Base-by-base conservation (phyloP, 208 protist species). In the Strigomonas oncopelti region DNA sequence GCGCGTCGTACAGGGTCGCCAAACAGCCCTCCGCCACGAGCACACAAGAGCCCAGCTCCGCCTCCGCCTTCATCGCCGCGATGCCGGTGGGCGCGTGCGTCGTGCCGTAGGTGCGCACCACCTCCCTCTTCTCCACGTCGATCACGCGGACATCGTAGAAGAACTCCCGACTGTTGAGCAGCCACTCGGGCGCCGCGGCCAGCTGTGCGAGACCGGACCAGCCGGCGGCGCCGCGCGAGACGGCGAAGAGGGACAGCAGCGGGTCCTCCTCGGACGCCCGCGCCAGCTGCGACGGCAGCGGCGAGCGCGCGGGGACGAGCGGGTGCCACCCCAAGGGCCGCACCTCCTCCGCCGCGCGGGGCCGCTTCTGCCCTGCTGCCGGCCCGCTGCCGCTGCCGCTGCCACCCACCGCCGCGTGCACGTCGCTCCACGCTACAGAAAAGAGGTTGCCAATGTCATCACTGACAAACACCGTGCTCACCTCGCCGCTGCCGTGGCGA, bases 131-230 rank as follows among this genome's bases (percentile, higher is more conserved):
- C 25, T 25, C 65, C 20, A 73, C 64, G 54, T 92, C 88, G 9
- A 93, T 27, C 25, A 93, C 58, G 8, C 88, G 88, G 52, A 90
- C 61, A 52, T 93, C 88, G 34, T 81, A 69, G 60, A 81, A 91
- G 27, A 78, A 75, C 75, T 91, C 83, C 18, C 88, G 78, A 45
- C 65, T 81, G 53, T 74, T 84, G 18, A 84, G 55, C 3, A 91
- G 73, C 36, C 25, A 53, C 2, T 45, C 28, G n/a, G 18, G 46
- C 38, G 13, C 11, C 61, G 71, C 34, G 24, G 64, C 0, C 31
- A 72, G 61, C 34, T 36, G 46, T 0, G 60, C 53, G 16, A 92
- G 73, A 24, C 87, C 83, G 18, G 73, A 77, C 83, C 82, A 91
- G 8, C 85, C 85, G 7, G 71, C 68, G 0, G 75, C 69, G 13